phyloP scores from a whole-genome alignment of 805 yeast species.

The Soucietia sequanensis region DNA sequence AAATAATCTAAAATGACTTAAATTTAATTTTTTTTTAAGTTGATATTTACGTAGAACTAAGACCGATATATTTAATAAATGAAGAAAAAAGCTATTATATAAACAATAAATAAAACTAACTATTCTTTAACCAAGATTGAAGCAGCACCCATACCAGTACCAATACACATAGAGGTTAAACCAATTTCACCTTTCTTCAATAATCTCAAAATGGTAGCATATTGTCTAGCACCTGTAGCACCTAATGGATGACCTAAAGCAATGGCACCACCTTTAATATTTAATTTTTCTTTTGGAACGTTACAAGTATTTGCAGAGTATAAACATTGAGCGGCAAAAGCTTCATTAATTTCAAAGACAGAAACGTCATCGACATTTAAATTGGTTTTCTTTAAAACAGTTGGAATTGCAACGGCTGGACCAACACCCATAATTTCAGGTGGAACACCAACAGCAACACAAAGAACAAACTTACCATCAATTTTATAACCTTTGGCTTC shows the following conservation, averaged over 20 bases:
- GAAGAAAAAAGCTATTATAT: too few species aligned
- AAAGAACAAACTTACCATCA: conserved; percentile 75
- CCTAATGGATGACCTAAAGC: conserved; percentile 88
- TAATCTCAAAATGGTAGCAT: conserved; percentile 83
- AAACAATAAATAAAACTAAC: background rate
- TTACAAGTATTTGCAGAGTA: conserved; percentile 66
- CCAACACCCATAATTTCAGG: conserved; percentile 98
- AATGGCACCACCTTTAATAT: conserved; percentile 94
- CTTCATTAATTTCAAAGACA: conserved; percentile 90
- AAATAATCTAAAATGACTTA: too few species aligned
- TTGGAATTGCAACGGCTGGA: conserved; percentile 94
- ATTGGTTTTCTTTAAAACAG: conserved; percentile 61
- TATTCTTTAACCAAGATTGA: conserved; percentile 79
- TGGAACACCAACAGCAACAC: conserved; percentile 87
- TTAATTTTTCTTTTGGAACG: conserved; percentile 71
- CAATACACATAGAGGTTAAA: conserved; percentile 94
- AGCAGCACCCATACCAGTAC: conserved; percentile 99
- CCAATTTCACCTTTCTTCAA: conserved; percentile 80
- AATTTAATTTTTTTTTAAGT: too few species aligned
- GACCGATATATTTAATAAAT: too few species aligned
- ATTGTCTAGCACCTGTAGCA: conserved; percentile 78
- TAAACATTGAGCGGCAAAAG: conserved; percentile 93
- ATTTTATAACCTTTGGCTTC: conserved; percentile 68
- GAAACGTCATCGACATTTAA: conserved; percentile 64
- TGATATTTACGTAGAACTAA: too few species aligned